Base-by-base conservation (phyloP, 1,284 basidiomycete species). In the Moesziomyces antarcticus region DNA sequence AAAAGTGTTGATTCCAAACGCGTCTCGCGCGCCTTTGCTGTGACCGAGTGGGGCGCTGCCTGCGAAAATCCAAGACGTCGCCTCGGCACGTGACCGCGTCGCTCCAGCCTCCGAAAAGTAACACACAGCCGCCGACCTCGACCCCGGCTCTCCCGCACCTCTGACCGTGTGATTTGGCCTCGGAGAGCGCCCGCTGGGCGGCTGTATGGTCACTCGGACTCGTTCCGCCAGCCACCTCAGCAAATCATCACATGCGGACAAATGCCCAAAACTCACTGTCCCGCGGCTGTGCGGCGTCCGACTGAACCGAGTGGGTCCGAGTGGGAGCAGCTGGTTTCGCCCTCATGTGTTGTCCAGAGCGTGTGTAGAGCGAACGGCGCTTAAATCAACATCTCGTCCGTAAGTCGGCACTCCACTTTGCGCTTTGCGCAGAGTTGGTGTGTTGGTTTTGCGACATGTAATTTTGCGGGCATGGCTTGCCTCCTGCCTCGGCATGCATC, bases 71-170 rank as follows among this genome's bases (percentile, higher is more conserved):
- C 2, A 43, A 45, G n/a, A 30, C 25, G 18, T 27, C 25, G 4
- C 37, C 37, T 18, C 33, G 16, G 57, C 66, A 69, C 66, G 66
- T 69, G 66, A 69, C 60, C 66, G 66, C 60, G 66, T 69, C 56
- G 56, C 59, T 51, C 48, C 10, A 3, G 10, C 14, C n/a, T 11
- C 18, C 11, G 16, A 42, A 57, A 63, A 69, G 56, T 69, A 59
- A 69, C 66, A 67, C 58, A 18, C 14, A 40, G 8, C 16, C 13
- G 30, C 30, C 30, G 30, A 13, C 30, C 11, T 11, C 30, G 8
- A 3, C 30, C 30, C 2, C 13, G 3, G 11, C 30, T 40, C 16
- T 11, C 37, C 2, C 37, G 37, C 6, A 27, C 35, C 35, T 35
- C 35, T 5, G 35, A 35, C 11, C 11, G 2, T 35, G 11, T 13